Evolutionary conservation across 2,329 filamentous ascomycete species (phyloP).

Genomic region (Fusarium caatingaense): DNA sequence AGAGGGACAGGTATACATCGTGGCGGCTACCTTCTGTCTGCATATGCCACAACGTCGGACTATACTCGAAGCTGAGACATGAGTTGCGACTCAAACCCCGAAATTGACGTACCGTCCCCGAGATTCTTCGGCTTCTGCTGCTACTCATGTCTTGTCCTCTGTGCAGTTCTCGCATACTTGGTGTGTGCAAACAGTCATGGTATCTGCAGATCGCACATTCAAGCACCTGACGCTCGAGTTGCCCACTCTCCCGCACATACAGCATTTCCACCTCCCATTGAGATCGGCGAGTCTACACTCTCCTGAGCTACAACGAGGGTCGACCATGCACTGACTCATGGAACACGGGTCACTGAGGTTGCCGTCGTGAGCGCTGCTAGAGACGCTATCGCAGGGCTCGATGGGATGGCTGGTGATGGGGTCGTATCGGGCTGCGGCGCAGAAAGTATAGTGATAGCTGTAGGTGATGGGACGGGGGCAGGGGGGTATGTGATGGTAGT

Average conservation of each 20-base stretch:
- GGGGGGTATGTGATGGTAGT: constrained; percentile 62
- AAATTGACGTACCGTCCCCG: constrained; percentile 16
- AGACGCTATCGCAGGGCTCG: constrained; percentile 40
- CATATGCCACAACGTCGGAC: constrained; percentile 29
- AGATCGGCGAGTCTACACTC: constrained; percentile 62
- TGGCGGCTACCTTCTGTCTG: constrained; percentile 16
- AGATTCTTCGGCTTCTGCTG: constrained; percentile 27
- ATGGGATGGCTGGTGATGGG: constrained; percentile 43
- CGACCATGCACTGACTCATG: constrained; percentile 58
- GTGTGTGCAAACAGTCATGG: constrained; percentile 62
- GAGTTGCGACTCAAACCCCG: constrained; percentile 9
- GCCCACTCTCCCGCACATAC: constrained; percentile 59
- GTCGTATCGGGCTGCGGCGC: constrained; percentile 51
- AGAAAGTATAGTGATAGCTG: constrained; percentile 58
- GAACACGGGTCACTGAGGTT: constrained; percentile 58
- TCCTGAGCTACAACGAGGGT: constrained; percentile 60
- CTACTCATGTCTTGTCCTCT: constrained; percentile 29
- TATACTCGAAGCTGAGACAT: constrained; percentile 23
- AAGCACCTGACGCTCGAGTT: constrained; percentile 60
- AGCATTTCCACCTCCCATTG: constrained; percentile 62
- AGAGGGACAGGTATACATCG: constrained; percentile 2
- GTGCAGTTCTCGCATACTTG: constrained; percentile 59
- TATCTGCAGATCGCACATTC: constrained; percentile 58
- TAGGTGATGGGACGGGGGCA: constrained; percentile 57
- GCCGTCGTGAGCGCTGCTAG: constrained; percentile 31